These are phyloP conservation scores for Vigna trinervia DNA, from an alignment of 306 rosid species.

Conservation along the genomic window DNA sequence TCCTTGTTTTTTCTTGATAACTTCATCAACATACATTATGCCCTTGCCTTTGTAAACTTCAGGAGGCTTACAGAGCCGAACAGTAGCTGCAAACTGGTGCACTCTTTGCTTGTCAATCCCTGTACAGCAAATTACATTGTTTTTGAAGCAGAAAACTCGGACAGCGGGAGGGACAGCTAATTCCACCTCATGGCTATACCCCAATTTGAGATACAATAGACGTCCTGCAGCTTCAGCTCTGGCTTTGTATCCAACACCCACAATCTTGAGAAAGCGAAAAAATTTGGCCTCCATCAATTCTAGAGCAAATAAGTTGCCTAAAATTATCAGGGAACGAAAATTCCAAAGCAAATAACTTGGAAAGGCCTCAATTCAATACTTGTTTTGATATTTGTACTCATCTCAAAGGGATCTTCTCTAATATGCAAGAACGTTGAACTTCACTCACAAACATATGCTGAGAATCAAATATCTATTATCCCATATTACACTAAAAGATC, in stretches of 20 bases:
- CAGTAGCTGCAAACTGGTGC: slow-evolving; percentile 85
- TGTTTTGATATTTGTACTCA: not conserved
- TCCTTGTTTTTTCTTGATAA: slow-evolving; percentile 81
- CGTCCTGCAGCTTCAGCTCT: slow-evolving; percentile 83
- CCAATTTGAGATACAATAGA: slow-evolving; percentile 76
- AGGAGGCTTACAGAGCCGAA: slow-evolving; percentile 84
- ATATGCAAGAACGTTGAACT: slow-evolving; percentile 4
- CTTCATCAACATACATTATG: slow-evolving; percentile 82
- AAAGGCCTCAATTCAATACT: too few relatives aligned
- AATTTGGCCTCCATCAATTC: slow-evolving; percentile 72
- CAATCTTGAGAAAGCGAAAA: slow-evolving; percentile 81
- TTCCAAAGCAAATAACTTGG: slow-evolving; percentile 11
- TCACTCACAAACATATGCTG: not conserved
- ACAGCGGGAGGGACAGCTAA: slow-evolving; percentile 80
- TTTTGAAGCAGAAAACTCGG: slow-evolving; percentile 87
- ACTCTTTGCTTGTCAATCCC: slow-evolving; percentile 88
- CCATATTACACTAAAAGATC: not conserved
- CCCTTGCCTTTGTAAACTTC: slow-evolving; percentile 98
- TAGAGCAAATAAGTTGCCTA: slow-evolving; percentile 36
- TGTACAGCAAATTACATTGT: slow-evolving; percentile 89
- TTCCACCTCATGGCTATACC: slow-evolving; percentile 93
- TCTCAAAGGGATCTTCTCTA: not conserved
- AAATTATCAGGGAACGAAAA: not conserved
- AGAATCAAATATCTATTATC: not conserved
- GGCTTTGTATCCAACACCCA: slow-evolving; percentile 93